These are phyloP conservation scores for Strobilomyces echinocephalus DNA, from an alignment of 768 basidiomycete genomes.

Conservation along the genomic window DNA sequence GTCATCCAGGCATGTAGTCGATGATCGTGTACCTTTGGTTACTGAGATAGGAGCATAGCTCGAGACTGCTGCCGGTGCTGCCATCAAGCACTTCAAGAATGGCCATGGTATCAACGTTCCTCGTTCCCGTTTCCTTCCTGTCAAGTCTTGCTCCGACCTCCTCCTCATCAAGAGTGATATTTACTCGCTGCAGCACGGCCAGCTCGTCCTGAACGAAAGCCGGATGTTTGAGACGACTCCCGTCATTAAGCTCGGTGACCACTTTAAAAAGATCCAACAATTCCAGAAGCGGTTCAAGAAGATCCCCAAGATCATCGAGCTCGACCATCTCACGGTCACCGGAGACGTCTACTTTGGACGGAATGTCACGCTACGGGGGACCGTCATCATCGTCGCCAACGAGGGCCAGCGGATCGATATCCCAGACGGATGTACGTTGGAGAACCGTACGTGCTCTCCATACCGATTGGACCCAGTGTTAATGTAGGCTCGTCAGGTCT, in stretches of 20 bases:
- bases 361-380: slow-evolving; percentile 59
- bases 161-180: slow-evolving; percentile 66
- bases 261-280: slow-evolving; percentile 69
- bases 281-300: slow-evolving; percentile 76
- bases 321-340: slow-evolving; percentile 71
- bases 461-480: neutral
- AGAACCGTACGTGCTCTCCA: slow-evolving; percentile 47
- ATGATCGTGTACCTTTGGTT: neutral
- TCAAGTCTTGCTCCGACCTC: slow-evolving; percentile 58
- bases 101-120: slow-evolving; percentile 73
- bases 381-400: slow-evolving; percentile 72
- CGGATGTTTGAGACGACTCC: slow-evolving; percentile 61
- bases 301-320: slow-evolving; percentile 67
- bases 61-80: slow-evolving; percentile 72
- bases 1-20: slow-evolving; percentile 53
- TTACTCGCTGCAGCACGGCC: slow-evolving; percentile 66
- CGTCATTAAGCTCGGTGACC: slow-evolving; percentile 73
- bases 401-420: slow-evolving; percentile 73
- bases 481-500: slow-evolving; percentile 38
- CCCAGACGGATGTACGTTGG: slow-evolving; percentile 68
- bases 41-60: slow-evolving; percentile 35
- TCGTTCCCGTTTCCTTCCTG: slow-evolving; percentile 65
- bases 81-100: slow-evolving; percentile 66
- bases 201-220: slow-evolving; percentile 55
- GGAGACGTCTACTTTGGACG: slow-evolving; percentile 67